Base-by-base conservation (phyloP, 108 stramenopile species). In the Stephanodiscus minutulus region DNA sequence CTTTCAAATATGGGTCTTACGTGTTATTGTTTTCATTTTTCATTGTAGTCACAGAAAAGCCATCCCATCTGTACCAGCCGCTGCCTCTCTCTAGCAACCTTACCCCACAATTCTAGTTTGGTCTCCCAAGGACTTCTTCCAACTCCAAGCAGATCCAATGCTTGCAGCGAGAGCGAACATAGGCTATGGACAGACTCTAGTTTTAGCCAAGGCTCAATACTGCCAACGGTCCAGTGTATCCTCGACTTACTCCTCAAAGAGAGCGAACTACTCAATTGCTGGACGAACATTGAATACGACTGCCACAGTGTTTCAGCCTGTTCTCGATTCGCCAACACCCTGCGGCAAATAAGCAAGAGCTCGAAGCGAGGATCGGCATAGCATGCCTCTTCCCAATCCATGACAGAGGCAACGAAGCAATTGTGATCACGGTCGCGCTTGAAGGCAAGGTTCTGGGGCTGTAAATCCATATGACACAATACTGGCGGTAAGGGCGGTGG, bases 331-430 rank as follows among this genome's bases (percentile, higher is more conserved):
- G 93, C 86, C 55, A 87, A 81, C 27, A 94, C 93, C 62, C 92
- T 94, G 13, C 93, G 83, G 44, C 90, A 82, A 20, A 94, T 35
- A 28, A 94, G 63, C 21, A 94, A 64, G 11, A 94, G 31, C 72
- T 94, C 93, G 67, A 94, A 94, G 5, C 93, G 77, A 9, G 89
- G 89, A 63, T 94, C 93, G 2, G 89, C 93, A 57, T 61, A 87
- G 25, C 85, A 83, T 8, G 90, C 89, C 68, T 94, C 93, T 73
- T 94, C 93, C 89, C 89, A 94, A 76, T 94, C 93, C 81, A 94
- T 68, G 24, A 94, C 83, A 27, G 91, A 86, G 9, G 77, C 72
- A 27, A 89, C 77, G 10, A 37, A 46, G 36, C 76, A 77, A n/a
- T 43, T 13, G 37, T 44, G 58, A 61, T 27, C 25, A 17, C 31